phyloP scores from a whole-genome alignment of 2,329 filamentous ascomycete genomes.

The Pleurostoma richardsiae region DNA sequence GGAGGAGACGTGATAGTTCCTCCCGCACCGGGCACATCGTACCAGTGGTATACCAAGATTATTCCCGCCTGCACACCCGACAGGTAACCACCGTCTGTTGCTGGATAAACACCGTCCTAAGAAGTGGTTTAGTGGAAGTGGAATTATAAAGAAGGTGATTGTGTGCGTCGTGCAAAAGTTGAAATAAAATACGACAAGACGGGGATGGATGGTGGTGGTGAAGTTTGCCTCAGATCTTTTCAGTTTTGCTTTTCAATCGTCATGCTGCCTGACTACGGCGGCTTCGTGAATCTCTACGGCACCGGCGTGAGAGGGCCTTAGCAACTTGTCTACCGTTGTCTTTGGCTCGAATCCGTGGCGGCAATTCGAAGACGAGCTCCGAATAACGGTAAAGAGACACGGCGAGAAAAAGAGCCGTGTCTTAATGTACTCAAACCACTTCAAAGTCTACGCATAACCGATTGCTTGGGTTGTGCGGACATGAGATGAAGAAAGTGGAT shows the following conservation, averaged over 20 bases:
- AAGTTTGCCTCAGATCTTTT: conserved; percentile 66
- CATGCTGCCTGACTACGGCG: conserved; percentile 43
- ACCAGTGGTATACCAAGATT: conserved; percentile 4
- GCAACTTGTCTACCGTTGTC: conserved; percentile 47
- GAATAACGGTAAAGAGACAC: conserved; percentile 36
- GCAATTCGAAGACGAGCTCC: conserved; percentile 44
- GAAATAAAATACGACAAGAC: no score
- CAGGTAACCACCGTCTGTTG: no score
- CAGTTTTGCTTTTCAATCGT: conserved; percentile 52
- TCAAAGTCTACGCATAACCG: no score
- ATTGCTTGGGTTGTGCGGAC: no score
- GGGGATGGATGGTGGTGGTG: no score
- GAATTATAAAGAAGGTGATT: no score
- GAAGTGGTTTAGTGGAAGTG: no score
- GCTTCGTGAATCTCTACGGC: conserved; percentile 31
- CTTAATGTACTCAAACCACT: no score
- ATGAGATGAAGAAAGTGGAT: neutral
- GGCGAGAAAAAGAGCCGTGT: neutral
- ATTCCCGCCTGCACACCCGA: no score
- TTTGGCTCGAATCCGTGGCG: conserved; percentile 50
- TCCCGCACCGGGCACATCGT: conserved; percentile 12
- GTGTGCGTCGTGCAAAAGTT: no score
- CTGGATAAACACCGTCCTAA: no score
- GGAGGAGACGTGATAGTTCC: conserved; percentile 16
- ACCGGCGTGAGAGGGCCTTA: neutral